Base-by-base conservation (phyloP, 202 grass and related monocot genomes). In the Dendrocalamus latiflorus region DNA sequence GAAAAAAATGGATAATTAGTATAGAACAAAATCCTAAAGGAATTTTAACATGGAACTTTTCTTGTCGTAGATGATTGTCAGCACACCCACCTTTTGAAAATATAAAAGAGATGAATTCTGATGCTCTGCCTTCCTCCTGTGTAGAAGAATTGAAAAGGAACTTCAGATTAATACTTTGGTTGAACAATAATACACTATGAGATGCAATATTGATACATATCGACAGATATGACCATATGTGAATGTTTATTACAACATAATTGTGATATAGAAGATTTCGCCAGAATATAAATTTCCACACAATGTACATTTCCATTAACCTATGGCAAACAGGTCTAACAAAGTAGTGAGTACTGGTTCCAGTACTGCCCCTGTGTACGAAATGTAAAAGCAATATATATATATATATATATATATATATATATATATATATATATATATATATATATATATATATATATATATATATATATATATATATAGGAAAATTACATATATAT, bases 51-150 rank as follows among this genome's bases (percentile, higher is more conserved):
- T 51, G 21, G 17, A 61, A 77, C 48, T 72, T 53, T 45, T 72
- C 28, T 44, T 68, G 11, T 4, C 25, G 42, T n/a, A 78, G 9
- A 61, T 78, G 61, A 41, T 45, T 51, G 25, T 26, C 36, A 90
- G 61, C 80, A 24, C 65, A 70, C 62, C 8, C 50, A 87, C 88
- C 88, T 90, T 80, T 56, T 5, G 44, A 75, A 28, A 56, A 74
- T 30, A 8, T 49, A 9, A 3, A 17, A 42, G n/a, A 47, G 79
- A 74, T 28, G 25, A 70, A 70, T 38, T n/a, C 8, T 56, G 36
- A 25, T 58, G 80, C 14, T 70, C 25, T 75, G 51, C 54, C 61
- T 84, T 90, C 61, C 62, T 70, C 75, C 84, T 90, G 63, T 49
- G 61, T 30, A 68, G 0, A 90, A 83, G 25, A 69, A 48, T 75